Base-by-base conservation (phyloP, 805 yeast genomes). In the Blastobotrys terrestris region DNA sequence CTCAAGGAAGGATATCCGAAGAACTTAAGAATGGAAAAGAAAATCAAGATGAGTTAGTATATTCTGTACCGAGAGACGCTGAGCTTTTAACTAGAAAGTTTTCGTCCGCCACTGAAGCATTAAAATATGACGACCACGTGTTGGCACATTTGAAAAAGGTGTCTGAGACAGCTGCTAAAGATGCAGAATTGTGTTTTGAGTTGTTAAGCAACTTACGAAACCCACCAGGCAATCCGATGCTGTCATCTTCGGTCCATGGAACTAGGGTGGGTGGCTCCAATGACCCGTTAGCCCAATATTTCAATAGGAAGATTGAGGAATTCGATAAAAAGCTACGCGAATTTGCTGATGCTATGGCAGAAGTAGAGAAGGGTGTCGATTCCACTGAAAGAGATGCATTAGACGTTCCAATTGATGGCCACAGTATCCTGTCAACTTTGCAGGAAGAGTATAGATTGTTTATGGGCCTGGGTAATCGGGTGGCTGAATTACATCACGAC, bases 391-490 rank as follows among this genome's bases (percentile, higher is more conserved):
- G 50, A 31, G 58, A 56, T 7, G 51, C 59, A 2, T 46, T 53
- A 14, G 56, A 58, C 14, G 57, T 56, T 20, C 51, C 56, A 39
- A 51, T 48, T 7, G 48, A 50, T 39, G 47, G 49, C 40, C 54
- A 42, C 46, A 70, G 61, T 55, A 66, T 74, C 21, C 44, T 49
- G 18, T 31, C 35, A 4, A 48, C 58, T 13, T 53, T 71, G 49
- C 79, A 77, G 58, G 81, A 78, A 56, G 90, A 85, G 68, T 83
- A 84, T 63, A 70, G 72, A 48, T 74, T 85, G 53, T 85, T 84
- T 64, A 82, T 85, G 80, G 86, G 84, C 63, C 72, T 85, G 49
- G 83, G 88, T 51, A 86, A 84, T 61, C 74, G 78, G 18, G 80
- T 85, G 62, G 90, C 91, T 2, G 87, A 82, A 61, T 70, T 84